Conservation (phyloP, 2,329 filamentous ascomycete species). For the Pestalotiopsis sp. region DNA sequence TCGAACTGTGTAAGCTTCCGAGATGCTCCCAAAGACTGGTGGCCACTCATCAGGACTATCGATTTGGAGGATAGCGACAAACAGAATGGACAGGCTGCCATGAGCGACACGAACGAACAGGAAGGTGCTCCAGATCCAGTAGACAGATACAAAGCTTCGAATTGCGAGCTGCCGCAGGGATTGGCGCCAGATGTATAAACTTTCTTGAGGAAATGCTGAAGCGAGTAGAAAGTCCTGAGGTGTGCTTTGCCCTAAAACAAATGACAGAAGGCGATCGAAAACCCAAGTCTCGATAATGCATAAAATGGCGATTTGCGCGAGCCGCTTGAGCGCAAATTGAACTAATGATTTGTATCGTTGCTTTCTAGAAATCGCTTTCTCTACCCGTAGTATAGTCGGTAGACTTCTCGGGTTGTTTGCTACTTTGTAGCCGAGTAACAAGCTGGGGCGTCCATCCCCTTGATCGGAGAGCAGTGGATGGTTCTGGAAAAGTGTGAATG, state of each 20-base stretch:
- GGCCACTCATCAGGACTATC: slow-evolving; percentile 24
- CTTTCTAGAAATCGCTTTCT: background rate
- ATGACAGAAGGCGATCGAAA: background rate
- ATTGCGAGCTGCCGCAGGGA: slow-evolving; percentile 1
- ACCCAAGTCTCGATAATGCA: background rate
- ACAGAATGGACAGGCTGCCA: background rate
- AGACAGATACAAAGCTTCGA: background rate
- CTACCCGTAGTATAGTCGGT: background rate
- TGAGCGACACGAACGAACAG: background rate
- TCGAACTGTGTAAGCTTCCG: slow-evolving; percentile 20
- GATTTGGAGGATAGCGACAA: slow-evolving; percentile 9
- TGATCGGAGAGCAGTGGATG: background rate
- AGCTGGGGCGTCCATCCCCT: background rate
- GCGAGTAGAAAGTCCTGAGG: background rate
- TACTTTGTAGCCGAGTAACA: background rate
- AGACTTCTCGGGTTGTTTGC: background rate
- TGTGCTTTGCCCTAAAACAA: background rate
- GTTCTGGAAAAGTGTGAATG: background rate
- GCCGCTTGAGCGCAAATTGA: background rate
- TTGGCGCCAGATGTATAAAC: background rate
- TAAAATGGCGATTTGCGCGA: background rate
- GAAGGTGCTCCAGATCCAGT: slow-evolving; percentile 17
- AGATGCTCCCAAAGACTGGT: slow-evolving; percentile 20
- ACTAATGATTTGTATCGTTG: background rate
- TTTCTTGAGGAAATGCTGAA: background rate